A percentile compares a stretch with the other conserved stretches of the same genome.
Evolutionary conservation across 1,139 yeast genomes (phyloP).

Genomic region (Yamadazyma dushanensis): DNA sequence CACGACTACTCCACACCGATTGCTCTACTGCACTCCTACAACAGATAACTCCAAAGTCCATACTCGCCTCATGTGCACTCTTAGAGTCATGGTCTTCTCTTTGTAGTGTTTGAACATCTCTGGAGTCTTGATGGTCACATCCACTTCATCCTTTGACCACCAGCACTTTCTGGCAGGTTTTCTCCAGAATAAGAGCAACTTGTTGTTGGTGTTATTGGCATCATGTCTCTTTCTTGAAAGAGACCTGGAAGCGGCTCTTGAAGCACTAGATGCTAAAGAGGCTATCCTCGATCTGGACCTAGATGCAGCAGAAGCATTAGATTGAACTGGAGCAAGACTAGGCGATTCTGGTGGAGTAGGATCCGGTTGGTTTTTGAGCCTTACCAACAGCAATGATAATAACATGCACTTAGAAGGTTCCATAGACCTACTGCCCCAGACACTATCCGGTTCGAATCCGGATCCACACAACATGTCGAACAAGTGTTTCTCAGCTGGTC

Average conservation of each 20-base stretch:
- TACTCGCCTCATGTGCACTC: conserved; percentile 74
- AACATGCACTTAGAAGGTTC: conserved; percentile 88
- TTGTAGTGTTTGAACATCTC: conserved; percentile 24
- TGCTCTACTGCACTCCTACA: conserved; percentile 50
- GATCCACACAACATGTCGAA: conserved; percentile 93
- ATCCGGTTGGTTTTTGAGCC: conserved; percentile 43
- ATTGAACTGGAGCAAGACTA: conserved; percentile 44
- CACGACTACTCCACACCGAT: neutral
- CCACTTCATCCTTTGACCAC: conserved; percentile 82
- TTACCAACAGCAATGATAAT: conserved; percentile 79
- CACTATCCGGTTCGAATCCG: conserved; percentile 68
- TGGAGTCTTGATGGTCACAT: conserved; percentile 43
- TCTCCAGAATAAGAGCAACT: conserved; percentile 89
- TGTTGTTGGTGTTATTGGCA: conserved; percentile 50
- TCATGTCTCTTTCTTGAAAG: conserved; percentile 42
- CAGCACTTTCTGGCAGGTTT: conserved; percentile 99
- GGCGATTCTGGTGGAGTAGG: conserved; percentile 51
- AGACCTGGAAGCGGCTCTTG: conserved; percentile 56
- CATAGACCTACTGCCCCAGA: conserved; percentile 85
- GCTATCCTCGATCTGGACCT: conserved; percentile 48
- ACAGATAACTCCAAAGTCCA: conserved; percentile 82
- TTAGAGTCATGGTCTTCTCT: conserved; percentile 29
- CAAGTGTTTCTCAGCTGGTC: conserved; percentile 93
- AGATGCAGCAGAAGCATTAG: conserved; percentile 40
- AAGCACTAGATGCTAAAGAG: conserved; percentile 40